Evolutionary conservation across 495 filamentous ascomycete genomes (phyloP).

Genomic region (Aspergillus avenaceus): DNA sequence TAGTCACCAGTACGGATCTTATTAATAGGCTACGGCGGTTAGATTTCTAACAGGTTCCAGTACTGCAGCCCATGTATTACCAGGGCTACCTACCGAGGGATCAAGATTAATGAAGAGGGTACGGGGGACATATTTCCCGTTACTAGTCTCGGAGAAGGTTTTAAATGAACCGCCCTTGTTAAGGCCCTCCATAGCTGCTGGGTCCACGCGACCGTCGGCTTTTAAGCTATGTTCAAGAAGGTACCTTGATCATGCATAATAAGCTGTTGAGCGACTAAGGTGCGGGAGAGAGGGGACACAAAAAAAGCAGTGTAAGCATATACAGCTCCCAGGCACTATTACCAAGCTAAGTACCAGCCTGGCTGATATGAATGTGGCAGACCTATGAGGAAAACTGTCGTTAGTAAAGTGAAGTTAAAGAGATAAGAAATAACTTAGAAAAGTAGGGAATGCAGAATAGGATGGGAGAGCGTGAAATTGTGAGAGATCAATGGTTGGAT

Average conservation of each 20-base stretch:
- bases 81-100: conserved; percentile 56
- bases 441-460: too few relatives aligned
- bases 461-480: too few relatives aligned
- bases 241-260: conserved; percentile 52
- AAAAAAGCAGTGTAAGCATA: conserved; percentile 49
- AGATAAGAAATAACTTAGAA: too few relatives aligned
- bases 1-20: conserved; percentile 82
- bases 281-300: background rate
- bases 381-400: too few relatives aligned
- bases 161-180: conserved; percentile 70
- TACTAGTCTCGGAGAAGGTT: conserved; percentile 83
- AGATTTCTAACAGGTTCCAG: conserved; percentile 9
- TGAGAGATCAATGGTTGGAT: too few relatives aligned
- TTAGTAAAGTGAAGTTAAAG: too few relatives aligned
- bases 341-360: conserved; percentile 88
- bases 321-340: conserved; percentile 95
- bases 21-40: conserved; percentile 62
- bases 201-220: conserved; percentile 65
- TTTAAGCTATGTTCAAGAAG: conserved; percentile 86
- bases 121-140: conserved; percentile 84
- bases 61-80: background rate
- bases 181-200: conserved; percentile 53
- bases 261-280: too few relatives aligned
- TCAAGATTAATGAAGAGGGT: conserved; percentile 88
- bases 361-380: conserved; percentile 85